Percentiles rank a stretch among this genome's conserved stretches.
Evolutionary conservation across 371 early-diverging fungal species (phyloP).

Genomic region (Mucor irregularis): DNA sequence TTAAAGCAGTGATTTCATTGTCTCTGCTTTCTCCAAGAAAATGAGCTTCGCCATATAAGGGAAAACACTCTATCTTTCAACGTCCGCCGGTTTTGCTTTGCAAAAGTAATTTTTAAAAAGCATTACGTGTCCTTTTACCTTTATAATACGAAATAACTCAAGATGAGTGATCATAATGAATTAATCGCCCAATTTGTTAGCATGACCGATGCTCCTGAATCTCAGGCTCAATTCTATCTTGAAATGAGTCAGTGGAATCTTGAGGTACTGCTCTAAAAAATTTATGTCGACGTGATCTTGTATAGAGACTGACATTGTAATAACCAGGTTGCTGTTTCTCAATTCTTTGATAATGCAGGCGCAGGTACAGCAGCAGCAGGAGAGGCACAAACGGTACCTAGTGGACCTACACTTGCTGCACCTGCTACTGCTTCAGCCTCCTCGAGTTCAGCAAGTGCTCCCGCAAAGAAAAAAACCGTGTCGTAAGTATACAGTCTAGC

Average conservation of each 20-base stretch:
- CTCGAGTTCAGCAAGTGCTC: constrained; percentile 4
- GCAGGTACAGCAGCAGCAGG: neutral
- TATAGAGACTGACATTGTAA: neutral
- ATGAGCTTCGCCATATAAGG: too few relatives aligned
- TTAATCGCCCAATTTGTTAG: constrained; percentile 63
- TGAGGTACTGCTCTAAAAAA: constrained; percentile 56
- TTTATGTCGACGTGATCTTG: neutral
- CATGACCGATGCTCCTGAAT: constrained; percentile 55
- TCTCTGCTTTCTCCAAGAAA: too few relatives aligned
- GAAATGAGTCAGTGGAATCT: constrained; percentile 78
- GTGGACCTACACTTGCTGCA: too few relatives aligned
- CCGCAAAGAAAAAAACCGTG: constrained; percentile 9
- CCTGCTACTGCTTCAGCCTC: constrained; percentile 4
- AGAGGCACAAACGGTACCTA: too few relatives aligned
- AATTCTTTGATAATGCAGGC: constrained; percentile 26
- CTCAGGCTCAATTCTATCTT: constrained; percentile 72
- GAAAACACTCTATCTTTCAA: too few relatives aligned
- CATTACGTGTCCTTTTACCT: constrained; percentile 6
- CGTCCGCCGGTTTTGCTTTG: too few relatives aligned
- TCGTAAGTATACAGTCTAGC: constrained; percentile 6
- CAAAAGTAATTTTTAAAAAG: neutral
- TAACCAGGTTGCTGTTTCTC: constrained; percentile 31
- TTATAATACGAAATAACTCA: constrained; percentile 1
- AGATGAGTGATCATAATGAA: constrained; percentile 58
- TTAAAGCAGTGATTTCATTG: too few relatives aligned